These are phyloP conservation scores for Clonostachys rhizophaga DNA, from an alignment of 2,329 filamentous ascomycete genomes.

Conservation along the genomic window DNA sequence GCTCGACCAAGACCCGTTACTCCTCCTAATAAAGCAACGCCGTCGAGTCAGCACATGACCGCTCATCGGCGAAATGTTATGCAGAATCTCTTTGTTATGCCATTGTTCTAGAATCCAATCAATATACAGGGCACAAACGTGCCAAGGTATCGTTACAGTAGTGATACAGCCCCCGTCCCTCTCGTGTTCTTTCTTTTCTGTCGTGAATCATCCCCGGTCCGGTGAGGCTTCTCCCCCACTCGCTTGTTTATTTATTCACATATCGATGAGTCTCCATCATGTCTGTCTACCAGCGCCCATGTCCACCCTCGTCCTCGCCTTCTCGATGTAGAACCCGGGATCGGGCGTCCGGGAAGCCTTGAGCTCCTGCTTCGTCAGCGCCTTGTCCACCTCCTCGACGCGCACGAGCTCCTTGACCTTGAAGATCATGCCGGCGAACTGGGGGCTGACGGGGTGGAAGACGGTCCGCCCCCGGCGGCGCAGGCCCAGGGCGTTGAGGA, in stretches of 20 bases:
- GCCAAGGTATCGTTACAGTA: too few species aligned
- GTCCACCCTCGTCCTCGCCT: constrained; percentile 21
- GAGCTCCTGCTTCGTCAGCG: constrained; percentile 63
- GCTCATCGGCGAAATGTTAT: not conserved
- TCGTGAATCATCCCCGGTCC: too few species aligned
- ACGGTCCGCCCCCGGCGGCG: constrained; percentile 81
- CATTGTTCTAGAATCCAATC: not conserved
- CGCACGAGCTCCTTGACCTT: constrained; percentile 88
- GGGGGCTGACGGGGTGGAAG: constrained; percentile 78
- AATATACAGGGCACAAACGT: not conserved
- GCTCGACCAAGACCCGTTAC: too few species aligned
- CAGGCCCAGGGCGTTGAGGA: constrained; percentile 80
- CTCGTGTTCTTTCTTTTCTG: too few species aligned
- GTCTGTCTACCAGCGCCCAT: constrained; percentile 1
- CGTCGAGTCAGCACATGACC: not conserved
- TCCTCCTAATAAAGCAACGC: too few species aligned
- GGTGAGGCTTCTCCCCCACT: too few species aligned
- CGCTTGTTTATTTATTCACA: too few species aligned
- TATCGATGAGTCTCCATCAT: not conserved
- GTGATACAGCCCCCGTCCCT: too few species aligned
- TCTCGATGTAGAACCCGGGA: constrained; percentile 77
- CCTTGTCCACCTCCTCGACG: constrained; percentile 69
- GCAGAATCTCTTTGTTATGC: not conserved
- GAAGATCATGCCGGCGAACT: constrained; percentile 87
- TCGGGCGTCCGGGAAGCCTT: constrained; percentile 70